Percentiles rank a stretch among this genome's conserved stretches.
These are phyloP conservation scores for Astrothelium macrocarpum DNA, from an alignment of 495 filamentous ascomycete genomes.

Conservation along the genomic window DNA sequence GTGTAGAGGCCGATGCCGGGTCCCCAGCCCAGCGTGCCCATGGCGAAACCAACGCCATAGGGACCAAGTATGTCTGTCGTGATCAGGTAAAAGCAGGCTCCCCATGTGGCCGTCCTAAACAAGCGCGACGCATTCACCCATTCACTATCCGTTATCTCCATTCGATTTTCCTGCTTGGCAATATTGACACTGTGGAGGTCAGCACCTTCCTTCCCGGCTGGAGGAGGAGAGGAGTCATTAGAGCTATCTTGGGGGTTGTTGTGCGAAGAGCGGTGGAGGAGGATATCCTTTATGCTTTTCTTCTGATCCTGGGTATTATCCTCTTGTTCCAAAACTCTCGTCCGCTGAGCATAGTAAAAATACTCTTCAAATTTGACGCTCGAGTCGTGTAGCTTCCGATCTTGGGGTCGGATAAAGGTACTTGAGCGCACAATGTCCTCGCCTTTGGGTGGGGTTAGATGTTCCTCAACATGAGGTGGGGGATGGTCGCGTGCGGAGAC, in stretches of 20 bases:
- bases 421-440: background rate
- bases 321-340: constrained; percentile 31
- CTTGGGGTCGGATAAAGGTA: background rate
- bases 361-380: constrained; percentile 39
- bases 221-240: constrained; percentile 3
- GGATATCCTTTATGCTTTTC: constrained; percentile 1
- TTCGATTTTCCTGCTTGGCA: background rate
- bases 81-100: constrained; percentile 48
- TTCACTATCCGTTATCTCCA: constrained; percentile 32
- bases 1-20: constrained; percentile 36
- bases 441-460: background rate
- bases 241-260: background rate
- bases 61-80: constrained; percentile 54
- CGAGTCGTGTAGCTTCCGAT: constrained; percentile 4
- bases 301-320: background rate
- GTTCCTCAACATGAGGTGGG: background rate
- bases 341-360: constrained; percentile 39
- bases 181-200: background rate
- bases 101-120: constrained; percentile 39
- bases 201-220: background rate
- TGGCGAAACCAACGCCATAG: constrained; percentile 29
- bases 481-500: background rate
- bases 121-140: constrained; percentile 39
- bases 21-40: constrained; percentile 43
- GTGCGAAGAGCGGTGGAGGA: background rate